These are phyloP conservation scores for Ophiostoma himal-ulmi DNA, from an alignment of 2,329 filamentous ascomycete species.

Conservation along the genomic window DNA sequence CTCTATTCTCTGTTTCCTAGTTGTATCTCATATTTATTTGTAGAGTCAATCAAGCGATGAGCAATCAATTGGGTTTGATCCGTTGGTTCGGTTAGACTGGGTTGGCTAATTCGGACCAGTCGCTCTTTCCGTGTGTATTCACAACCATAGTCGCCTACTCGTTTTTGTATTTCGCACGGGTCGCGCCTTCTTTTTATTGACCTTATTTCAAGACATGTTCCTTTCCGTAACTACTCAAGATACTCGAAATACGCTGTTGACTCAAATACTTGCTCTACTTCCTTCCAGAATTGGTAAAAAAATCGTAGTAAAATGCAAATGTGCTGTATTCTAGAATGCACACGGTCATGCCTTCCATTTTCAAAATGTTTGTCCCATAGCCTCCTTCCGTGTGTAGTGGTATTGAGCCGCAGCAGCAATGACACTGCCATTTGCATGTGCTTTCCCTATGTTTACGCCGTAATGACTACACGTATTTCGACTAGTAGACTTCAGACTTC, in stretches of 20 bases:
- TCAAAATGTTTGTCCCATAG: not conserved
- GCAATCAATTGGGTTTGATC: not conserved
- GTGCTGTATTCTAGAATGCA: not conserved
- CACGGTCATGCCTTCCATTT: constrained; percentile 3
- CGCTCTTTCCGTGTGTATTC: not conserved
- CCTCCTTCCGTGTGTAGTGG: not conserved
- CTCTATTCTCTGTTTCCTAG: not conserved
- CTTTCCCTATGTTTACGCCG: not conserved
- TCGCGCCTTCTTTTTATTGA: not conserved
- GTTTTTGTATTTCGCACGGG: not conserved
- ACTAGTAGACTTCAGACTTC: not conserved
- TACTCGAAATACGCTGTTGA: too few relatives aligned
- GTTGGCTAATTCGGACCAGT: not conserved
- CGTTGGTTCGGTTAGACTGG: not conserved
- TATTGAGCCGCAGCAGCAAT: not conserved
- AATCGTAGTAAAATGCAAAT: not conserved
- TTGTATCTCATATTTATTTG: not conserved
- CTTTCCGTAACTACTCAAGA: not conserved
- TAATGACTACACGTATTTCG: not conserved
- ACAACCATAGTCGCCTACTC: not conserved
- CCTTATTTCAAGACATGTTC: not conserved
- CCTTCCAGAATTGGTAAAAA: not conserved
- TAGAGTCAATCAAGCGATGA: not conserved
- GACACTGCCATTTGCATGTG: constrained; percentile 9
- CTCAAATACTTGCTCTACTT: not conserved